phyloP scores from a whole-genome alignment of 495 filamentous ascomycete species.

The Hypoxylon perforatum region DNA sequence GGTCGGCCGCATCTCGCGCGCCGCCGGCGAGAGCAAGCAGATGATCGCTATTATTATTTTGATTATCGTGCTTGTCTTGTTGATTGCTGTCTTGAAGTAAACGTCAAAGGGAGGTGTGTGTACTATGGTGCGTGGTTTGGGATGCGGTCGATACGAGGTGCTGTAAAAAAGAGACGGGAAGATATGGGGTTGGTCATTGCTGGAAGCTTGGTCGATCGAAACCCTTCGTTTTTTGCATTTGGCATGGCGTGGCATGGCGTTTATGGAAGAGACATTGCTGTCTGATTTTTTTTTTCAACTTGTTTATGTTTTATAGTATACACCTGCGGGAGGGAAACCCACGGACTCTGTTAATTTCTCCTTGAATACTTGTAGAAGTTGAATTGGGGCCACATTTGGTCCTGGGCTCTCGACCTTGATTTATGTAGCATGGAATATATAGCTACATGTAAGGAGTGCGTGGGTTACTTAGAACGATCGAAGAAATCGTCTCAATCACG shows the following conservation, averaged over 20 bases:
- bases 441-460: too few relatives aligned
- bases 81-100: constrained; percentile 83
- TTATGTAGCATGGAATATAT: too few relatives aligned
- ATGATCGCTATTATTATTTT: constrained; percentile 79
- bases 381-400: constrained; percentile 13
- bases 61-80: constrained; percentile 79
- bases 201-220: constrained; percentile 26
- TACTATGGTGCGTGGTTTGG: not conserved
- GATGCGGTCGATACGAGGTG: not conserved
- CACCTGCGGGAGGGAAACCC: constrained; percentile 20
- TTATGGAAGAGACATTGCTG: constrained; percentile 24
- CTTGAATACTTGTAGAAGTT: constrained; percentile 29
- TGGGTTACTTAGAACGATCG: not conserved
- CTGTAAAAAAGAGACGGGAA: not conserved
- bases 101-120: too few relatives aligned
- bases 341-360: constrained; percentile 14
- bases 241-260: constrained; percentile 45
- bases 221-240: constrained; percentile 37
- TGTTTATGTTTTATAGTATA: constrained; percentile 31
- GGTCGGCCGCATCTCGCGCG: constrained; percentile 73
- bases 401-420: not conserved
- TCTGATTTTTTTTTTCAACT: constrained; percentile 8
- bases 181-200: constrained; percentile 7
- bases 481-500: not conserved
- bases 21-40: constrained; percentile 82